Conservation (phyloP, 495 filamentous ascomycete genomes). For the Trypethelium eluteriae region DNA sequence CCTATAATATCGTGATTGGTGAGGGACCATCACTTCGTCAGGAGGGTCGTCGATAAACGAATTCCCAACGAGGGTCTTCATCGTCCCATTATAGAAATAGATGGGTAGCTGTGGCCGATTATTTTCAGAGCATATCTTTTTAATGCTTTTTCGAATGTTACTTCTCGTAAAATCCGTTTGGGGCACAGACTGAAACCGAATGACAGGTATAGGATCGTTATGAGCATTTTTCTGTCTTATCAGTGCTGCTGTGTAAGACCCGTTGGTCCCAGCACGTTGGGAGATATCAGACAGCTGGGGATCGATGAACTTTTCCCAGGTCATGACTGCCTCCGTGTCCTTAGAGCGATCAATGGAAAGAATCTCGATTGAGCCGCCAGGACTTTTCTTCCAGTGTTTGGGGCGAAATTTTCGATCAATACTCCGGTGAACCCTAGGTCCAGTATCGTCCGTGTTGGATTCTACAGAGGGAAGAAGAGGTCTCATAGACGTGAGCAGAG, state of each 20-base stretch:
- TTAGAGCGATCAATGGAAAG: not conserved
- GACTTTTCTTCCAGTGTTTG: not conserved
- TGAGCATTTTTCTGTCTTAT: not conserved
- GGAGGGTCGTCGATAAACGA: not conserved
- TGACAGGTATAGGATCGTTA: not conserved
- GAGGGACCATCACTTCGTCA: not conserved
- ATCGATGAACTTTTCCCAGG: not conserved
- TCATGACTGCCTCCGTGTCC: not conserved
- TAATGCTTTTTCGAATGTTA: not conserved
- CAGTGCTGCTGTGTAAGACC: not conserved
- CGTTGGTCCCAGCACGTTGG: not conserved
- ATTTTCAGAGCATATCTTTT: not conserved
- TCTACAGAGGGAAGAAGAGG: not conserved
- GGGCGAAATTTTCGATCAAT: not conserved
- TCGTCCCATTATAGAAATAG: not conserved
- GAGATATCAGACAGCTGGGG: not conserved
- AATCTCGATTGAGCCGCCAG: not conserved
- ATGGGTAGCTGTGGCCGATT: not conserved
- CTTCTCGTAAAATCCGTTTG: no score
- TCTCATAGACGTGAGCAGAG: not conserved
- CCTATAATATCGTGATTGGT: constrained; percentile 7
- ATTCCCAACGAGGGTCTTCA: not conserved
- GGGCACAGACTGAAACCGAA: not conserved
- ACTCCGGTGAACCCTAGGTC: not conserved
- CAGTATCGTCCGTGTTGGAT: not conserved